A percentile compares a stretch with the other conserved stretches of the same genome.
These are phyloP conservation scores for Aspergillus sp. DNA, from an alignment of 2,329 filamentous ascomycete genomes.

Conservation along the genomic window DNA sequence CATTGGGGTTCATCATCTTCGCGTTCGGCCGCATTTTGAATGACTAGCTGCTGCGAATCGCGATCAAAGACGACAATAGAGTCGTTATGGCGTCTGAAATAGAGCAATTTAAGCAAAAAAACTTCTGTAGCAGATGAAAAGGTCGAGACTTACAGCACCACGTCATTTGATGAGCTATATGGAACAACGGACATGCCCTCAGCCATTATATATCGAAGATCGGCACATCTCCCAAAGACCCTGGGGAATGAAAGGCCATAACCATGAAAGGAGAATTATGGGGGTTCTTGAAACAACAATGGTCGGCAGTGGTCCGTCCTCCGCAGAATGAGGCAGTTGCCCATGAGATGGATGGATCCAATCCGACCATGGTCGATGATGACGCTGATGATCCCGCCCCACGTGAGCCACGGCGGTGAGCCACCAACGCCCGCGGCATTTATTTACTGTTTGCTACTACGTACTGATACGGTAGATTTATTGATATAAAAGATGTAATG, in stretches of 20 bases:
- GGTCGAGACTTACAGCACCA: conserved; percentile 43
- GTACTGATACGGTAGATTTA: background rate
- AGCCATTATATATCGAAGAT: conserved; percentile 30
- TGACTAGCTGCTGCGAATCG: conserved; percentile 78
- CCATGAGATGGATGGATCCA: conserved; percentile 7
- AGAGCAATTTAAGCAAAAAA: conserved; percentile 16
- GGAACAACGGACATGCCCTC: conserved; percentile 46
- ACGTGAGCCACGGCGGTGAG: conserved; percentile 25
- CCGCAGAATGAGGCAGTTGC: conserved; percentile 7
- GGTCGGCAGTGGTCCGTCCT: background rate
- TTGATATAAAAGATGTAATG: background rate
- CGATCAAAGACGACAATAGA: conserved; percentile 90
- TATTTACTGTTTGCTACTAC: background rate
- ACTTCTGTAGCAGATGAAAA: background rate
- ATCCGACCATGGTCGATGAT: background rate
- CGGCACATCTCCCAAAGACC: conserved; percentile 15
- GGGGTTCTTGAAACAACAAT: background rate
- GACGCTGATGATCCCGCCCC: conserved; percentile 12
- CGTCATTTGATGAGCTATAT: conserved; percentile 43
- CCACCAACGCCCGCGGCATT: background rate
- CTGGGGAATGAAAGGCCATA: conserved; percentile 7
- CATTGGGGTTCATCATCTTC: conserved; percentile 63
- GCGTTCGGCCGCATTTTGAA: conserved; percentile 60
- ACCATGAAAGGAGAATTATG: background rate
- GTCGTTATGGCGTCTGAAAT: conserved; percentile 78